Base-by-base conservation (phyloP, 345 rosid genomes). In the Firmiana major region DNA sequence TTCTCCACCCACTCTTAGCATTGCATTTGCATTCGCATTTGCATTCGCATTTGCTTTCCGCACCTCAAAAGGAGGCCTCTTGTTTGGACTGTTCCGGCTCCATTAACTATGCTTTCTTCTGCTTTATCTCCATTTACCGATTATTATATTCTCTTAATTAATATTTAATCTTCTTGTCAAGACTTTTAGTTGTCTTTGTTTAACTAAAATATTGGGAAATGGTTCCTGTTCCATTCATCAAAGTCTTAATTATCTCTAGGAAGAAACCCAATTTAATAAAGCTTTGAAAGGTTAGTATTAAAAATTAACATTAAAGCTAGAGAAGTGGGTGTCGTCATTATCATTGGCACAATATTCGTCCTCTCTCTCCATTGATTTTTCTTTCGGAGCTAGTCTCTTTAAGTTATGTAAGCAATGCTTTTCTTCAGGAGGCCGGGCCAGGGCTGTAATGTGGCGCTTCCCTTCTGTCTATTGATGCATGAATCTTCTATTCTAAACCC, bases 81-180 rank as follows among this genome's bases (percentile, higher is more conserved):
- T 43, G 62, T 78, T 80, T 83, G 73, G 79, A 71, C 72, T 64
- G 62, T 71, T 78, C 80, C 54, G 75, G 81, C 81, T 83, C 79
- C 77, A 74, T 54, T 75, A 63, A 77, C 66, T 45, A 71, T 78
- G 71, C 77, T 82, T 53, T 64, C 62, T 72, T 82, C 75, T 75
- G 79, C 79, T 83, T 80, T 71, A 75, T 75, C 75, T 75, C 36
- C 64, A 57, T 75, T 34, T 24, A 12, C 72, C 67, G 6, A 77
- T 28, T 75, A 70, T 62, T 75, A 31, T 77, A 78, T 57, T 63
- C 60, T 31, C 8, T 21, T 68, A 45, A 63, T 7, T 76, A 57
- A 36, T 73, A 15, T 5, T 43, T 67, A 54, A 59, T 48, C 57
- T 69, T 70, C 24, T 57, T 69, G 54, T 55, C 42, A 43, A 46